A percentile compares a stretch with the other conserved stretches of the same genome.
phyloP scores from a whole-genome alignment of 768 basidiomycete species.

The Baorangia bicolor region DNA sequence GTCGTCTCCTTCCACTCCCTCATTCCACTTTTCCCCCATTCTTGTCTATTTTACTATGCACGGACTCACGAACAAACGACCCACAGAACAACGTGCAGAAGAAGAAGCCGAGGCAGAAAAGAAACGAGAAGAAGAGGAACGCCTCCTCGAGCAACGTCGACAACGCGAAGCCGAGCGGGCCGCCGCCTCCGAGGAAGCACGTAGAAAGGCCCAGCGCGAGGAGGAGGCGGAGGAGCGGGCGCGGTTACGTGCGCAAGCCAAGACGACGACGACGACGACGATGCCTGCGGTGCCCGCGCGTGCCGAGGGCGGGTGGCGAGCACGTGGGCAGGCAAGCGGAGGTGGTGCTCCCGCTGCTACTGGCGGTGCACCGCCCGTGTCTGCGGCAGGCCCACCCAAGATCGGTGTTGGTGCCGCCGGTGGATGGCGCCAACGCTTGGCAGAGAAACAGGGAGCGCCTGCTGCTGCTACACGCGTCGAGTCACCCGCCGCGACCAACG shows the following conservation, averaged over 20 bases:
- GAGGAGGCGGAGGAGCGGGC: slow-evolving; percentile 62
- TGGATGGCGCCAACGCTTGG: slow-evolving; percentile 56
- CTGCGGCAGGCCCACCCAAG: slow-evolving; percentile 37
- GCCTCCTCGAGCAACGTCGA: slow-evolving; percentile 47
- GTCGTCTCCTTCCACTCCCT: no score
- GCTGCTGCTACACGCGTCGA: slow-evolving; percentile 6
- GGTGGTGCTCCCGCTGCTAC: neutral
- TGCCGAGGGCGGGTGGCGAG: slow-evolving; percentile 21
- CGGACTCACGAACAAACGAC: neutral
- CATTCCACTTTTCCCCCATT: no score
- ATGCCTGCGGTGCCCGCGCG: slow-evolving; percentile 16
- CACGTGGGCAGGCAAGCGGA: slow-evolving; percentile 21
- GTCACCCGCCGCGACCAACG: slow-evolving; percentile 6
- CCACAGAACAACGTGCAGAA: slow-evolving; percentile 56
- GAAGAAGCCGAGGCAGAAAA: slow-evolving; percentile 55
- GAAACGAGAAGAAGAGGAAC: slow-evolving; percentile 65
- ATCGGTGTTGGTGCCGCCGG: slow-evolving; percentile 32
- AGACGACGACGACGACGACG: no score
- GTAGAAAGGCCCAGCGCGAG: slow-evolving; percentile 59
- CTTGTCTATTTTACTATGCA: no score
- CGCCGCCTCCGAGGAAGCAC: slow-evolving; percentile 52
- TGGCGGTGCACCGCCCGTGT: neutral
- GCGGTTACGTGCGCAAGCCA: slow-evolving; percentile 34
- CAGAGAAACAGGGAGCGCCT: neutral
- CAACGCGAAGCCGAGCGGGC: slow-evolving; percentile 52